Percentiles rank a stretch among this genome's conserved stretches.
phyloP scores from a whole-genome alignment of 2,329 filamentous ascomycete species.

The Aspergillus sp. region DNA sequence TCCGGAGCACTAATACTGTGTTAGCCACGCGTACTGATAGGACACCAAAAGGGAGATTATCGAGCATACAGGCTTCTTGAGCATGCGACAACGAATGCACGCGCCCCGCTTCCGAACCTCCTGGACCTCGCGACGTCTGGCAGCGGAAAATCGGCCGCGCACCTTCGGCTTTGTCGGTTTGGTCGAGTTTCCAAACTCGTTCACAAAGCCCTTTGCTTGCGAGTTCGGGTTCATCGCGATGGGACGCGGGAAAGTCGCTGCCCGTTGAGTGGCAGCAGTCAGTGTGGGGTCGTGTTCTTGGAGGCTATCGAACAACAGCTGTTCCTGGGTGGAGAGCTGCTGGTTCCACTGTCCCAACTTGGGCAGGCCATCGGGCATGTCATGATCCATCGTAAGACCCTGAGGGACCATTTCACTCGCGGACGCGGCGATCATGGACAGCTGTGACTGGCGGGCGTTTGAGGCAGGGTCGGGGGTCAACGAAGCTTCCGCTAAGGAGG shows the following conservation, averaged over 20 bases:
- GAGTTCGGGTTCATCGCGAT: constrained; percentile 43
- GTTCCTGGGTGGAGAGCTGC: constrained; percentile 37
- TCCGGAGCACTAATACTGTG: constrained; percentile 49
- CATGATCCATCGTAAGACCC: constrained; percentile 33
- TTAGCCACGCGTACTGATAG: constrained; percentile 3
- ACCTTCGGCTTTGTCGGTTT: constrained; percentile 47
- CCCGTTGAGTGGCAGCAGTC: constrained; percentile 38
- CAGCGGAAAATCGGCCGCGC: constrained; percentile 56
- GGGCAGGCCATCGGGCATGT: constrained; percentile 28
- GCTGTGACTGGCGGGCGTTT: constrained; percentile 40
- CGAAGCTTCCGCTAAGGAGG: constrained; percentile 30
- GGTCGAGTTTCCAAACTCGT: constrained; percentile 38
- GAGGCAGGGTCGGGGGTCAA: constrained; percentile 34
- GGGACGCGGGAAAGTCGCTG: constrained; percentile 39
- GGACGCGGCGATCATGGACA: constrained; percentile 46
- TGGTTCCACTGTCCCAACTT: constrained; percentile 34
- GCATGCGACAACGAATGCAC: constrained; percentile 62
- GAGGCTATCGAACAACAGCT: constrained; percentile 38
- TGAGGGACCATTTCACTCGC: constrained; percentile 46
- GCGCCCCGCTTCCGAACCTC: constrained; percentile 59
- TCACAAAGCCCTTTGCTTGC: constrained; percentile 39
- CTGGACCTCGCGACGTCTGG: constrained; percentile 57
- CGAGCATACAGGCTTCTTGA: constrained; percentile 55
- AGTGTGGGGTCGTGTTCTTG: constrained; percentile 39
- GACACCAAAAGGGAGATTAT: background rate